Percentiles rank a stretch among this genome's conserved stretches.
These are phyloP conservation scores for Prunus fruticosa DNA, from an alignment of 306 rosid genomes.

Conservation along the genomic window DNA sequence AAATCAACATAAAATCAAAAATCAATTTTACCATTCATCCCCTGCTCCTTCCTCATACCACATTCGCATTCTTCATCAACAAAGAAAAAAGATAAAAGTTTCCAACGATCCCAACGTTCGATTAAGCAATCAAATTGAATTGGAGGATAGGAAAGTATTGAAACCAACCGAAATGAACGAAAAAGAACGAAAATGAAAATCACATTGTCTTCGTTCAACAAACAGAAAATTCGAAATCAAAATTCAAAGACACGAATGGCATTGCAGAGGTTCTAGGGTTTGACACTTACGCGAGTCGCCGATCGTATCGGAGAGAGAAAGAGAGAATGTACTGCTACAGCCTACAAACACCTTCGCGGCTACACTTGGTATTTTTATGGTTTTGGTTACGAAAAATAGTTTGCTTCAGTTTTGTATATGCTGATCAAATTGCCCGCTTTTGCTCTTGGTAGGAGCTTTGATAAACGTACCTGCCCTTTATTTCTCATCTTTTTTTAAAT, in stretches of 20 bases:
- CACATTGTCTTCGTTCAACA: background rate
- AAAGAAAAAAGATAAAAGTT: background rate
- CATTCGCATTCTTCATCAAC: background rate
- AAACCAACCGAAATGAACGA: background rate
- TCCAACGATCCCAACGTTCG: background rate
- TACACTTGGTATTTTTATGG: background rate
- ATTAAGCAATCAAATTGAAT: background rate
- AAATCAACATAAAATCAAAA: constrained; percentile 3
- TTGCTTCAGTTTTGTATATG: background rate
- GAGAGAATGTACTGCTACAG: constrained; percentile 7
- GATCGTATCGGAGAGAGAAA: constrained; percentile 25
- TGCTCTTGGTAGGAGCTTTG: constrained; percentile 1
- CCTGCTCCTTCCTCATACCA: background rate
- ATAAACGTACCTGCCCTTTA: background rate
- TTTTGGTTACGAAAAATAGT: background rate
- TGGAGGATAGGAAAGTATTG: background rate
- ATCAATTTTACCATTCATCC: background rate
- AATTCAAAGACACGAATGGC: background rate
- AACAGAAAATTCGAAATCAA: background rate
- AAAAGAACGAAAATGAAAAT: background rate
- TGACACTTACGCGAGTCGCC: constrained; percentile 6
- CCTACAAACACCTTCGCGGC: background rate
- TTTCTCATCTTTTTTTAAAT: background rate
- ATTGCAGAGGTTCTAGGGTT: background rate
- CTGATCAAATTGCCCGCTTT: constrained; percentile 33